phyloP scores from a whole-genome alignment of 441 rosid genomes.

The Eruca vesicaria region DNA sequence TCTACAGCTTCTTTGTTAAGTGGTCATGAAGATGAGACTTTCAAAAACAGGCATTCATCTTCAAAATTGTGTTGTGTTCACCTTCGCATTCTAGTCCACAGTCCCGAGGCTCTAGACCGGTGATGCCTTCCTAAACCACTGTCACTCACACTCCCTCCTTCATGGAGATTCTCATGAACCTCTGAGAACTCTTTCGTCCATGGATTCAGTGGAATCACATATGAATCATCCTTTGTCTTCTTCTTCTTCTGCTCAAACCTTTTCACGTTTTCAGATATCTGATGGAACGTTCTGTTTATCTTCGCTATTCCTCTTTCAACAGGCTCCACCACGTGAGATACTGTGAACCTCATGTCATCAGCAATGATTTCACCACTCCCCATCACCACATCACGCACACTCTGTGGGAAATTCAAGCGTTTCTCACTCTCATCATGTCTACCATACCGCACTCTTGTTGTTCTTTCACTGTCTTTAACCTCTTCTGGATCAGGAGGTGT shows the following conservation, averaged over 20 bases:
- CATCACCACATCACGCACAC: conserved; percentile 91
- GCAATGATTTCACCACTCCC: conserved; percentile 97
- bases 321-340: conserved; percentile 94
- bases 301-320: conserved; percentile 93
- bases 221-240: conserved; percentile 77
- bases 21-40: conserved; percentile 22
- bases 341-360: conserved; percentile 97
- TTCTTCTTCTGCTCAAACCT: conserved; percentile 64
- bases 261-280: conserved; percentile 86
- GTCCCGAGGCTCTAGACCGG: conserved; percentile 40
- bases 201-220: conserved; percentile 70
- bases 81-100: conserved; percentile 41
- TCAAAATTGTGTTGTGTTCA: not conserved
- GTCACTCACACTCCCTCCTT: conserved; percentile 84
- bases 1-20: conserved; percentile 27
- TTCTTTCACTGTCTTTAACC: conserved; percentile 77
- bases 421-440: conserved; percentile 65
- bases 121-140: conserved; percentile 57
- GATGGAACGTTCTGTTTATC: conserved; percentile 79
- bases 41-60: not conserved
- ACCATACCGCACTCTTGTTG: conserved; percentile 56
- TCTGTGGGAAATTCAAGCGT: conserved; percentile 84
- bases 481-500: conserved; percentile 90
- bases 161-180: conserved; percentile 56
- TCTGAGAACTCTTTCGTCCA: conserved; percentile 83